phyloP scores from a whole-genome alignment of 2,329 filamentous ascomycete genomes.

The Ceratocystis lukuohia region DNA sequence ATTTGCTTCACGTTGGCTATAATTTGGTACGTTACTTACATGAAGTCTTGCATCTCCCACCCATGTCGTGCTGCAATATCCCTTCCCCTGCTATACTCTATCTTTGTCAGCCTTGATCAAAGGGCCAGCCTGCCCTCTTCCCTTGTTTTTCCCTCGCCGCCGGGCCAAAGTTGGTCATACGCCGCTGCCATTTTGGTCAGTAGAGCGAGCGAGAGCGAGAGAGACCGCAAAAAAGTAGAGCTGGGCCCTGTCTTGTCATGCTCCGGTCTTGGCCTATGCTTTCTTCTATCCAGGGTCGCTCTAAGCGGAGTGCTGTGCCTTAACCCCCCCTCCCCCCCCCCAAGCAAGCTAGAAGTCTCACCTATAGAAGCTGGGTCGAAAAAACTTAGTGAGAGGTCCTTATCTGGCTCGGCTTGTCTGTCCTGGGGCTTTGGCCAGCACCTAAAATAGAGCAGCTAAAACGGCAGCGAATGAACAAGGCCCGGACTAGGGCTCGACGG shows the following conservation, averaged over 20 bases:
- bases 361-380: neutral
- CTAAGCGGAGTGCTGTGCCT: slow-evolving; percentile 1
- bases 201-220: neutral
- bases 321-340: neutral
- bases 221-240: neutral
- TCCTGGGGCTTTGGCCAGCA: neutral
- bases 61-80: neutral
- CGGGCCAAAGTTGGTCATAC: neutral
- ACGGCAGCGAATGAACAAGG: neutral
- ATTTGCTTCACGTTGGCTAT: neutral
- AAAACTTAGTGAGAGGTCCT: neutral
- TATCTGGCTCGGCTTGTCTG: neutral
- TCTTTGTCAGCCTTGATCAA: neutral
- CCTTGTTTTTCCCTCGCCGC: neutral
- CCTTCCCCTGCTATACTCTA: neutral
- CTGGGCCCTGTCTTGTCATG: slow-evolving; percentile 1
- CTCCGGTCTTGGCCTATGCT: slow-evolving; percentile 1
- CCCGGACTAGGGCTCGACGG: neutral
- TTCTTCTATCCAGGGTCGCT: neutral
- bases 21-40: neutral
- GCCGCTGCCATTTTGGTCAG: neutral
- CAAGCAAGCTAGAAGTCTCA: neutral
- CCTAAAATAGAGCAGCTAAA: slow-evolving; percentile 8
- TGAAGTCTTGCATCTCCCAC: neutral
- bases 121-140: neutral